Conservation (phyloP, 2,329 filamentous ascomycete species). For the Alternaria conjuncta region DNA sequence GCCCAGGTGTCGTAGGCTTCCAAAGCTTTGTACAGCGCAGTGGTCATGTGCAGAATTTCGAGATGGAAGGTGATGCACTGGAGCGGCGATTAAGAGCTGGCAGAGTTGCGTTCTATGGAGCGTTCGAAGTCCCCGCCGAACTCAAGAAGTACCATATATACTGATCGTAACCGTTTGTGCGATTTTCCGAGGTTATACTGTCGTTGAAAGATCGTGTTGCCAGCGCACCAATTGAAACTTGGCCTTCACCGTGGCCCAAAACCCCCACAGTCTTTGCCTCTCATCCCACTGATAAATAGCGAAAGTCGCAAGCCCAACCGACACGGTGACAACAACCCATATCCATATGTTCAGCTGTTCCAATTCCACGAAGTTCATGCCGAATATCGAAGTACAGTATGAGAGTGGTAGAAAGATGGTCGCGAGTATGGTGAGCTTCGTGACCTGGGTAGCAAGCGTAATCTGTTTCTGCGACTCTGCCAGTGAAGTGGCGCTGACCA, state of each 20-base stretch:
- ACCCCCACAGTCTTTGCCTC: background rate
- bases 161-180: fast-evolving
- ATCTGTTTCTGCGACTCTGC: background rate
- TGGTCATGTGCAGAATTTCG: background rate
- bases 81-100: fast-evolving
- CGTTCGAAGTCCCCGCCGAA: background rate
- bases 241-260: background rate
- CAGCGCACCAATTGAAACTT: background rate
- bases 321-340: background rate
- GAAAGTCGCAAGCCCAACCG: background rate
- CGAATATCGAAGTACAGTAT: background rate
- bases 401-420: background rate
- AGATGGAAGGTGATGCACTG: background rate
- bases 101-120: background rate
- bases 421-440: background rate
- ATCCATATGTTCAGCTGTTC: background rate
- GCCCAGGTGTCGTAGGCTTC: background rate
- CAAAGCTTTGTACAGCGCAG: background rate
- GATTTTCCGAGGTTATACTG: background rate
- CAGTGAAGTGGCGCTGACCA: background rate
- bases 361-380: background rate
- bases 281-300: background rate
- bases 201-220: background rate
- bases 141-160: background rate
- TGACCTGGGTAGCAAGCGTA: background rate